phyloP scores from a whole-genome alignment of 306 rosid species.

The Ormosia semicastrata region DNA sequence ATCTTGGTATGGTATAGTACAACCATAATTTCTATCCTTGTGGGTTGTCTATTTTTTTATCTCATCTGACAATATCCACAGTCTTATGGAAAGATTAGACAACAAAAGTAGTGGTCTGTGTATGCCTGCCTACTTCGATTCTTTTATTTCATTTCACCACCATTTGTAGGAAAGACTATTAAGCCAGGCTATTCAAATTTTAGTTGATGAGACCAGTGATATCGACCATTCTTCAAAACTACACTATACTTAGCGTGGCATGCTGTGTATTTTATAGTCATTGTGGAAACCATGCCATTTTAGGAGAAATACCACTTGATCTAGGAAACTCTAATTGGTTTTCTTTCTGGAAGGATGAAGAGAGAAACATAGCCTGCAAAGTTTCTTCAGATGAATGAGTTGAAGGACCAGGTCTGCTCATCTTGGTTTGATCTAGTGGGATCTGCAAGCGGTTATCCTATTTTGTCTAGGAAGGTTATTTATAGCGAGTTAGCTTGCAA shows the following conservation, averaged over 20 bases:
- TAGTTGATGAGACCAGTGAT: slow-evolving; percentile 91
- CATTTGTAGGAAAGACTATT: slow-evolving; percentile 94
- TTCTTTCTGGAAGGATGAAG: slow-evolving; percentile 76
- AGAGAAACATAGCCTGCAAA: slow-evolving; percentile 81
- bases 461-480: slow-evolving; percentile 93
- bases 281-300: slow-evolving; percentile 87
- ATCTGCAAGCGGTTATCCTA: slow-evolving; percentile 95
- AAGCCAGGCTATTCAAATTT: slow-evolving; percentile 98
- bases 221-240: slow-evolving; percentile 82
- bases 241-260: slow-evolving; percentile 91
- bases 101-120: slow-evolving; percentile 99
- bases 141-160: slow-evolving; percentile 97
- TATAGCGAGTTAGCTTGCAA: slow-evolving; percentile 97
- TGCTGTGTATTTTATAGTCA: slow-evolving; percentile 99
- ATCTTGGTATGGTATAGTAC: no score
- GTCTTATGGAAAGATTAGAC: slow-evolving; percentile 89
- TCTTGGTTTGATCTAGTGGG: slow-evolving; percentile 99
- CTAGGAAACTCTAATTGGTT: slow-evolving; percentile 59
- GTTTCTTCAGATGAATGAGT: slow-evolving; percentile 79
- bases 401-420: slow-evolving; percentile 92
- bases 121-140: slow-evolving; percentile 82
- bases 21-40: slow-evolving; percentile 77
- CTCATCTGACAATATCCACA: slow-evolving; percentile 92
- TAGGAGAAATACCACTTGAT: slow-evolving; percentile 61
- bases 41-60: slow-evolving; percentile 92